Base-by-base conservation (phyloP, 495 filamentous ascomycete species). In the Lindgomyces ingoldianus region DNA sequence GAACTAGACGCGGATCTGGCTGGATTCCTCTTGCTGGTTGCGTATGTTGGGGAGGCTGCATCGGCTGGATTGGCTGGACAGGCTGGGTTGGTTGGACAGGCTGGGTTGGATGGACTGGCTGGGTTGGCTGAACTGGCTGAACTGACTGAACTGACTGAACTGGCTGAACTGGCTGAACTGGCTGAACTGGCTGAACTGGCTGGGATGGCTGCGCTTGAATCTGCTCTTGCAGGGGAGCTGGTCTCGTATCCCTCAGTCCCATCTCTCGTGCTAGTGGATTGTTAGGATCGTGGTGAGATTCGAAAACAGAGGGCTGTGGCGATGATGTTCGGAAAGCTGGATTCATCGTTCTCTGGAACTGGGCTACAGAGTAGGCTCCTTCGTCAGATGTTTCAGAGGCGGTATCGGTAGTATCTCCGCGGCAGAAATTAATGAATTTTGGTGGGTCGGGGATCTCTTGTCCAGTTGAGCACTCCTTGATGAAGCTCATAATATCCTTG, bases 361-460 rank as follows among this genome's bases (percentile, higher is more conserved):
- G 91, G 14, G 95, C 95, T 19, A 97, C 91, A 0, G 90, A 94
- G 64, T 94, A 98, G 57, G 81, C 87, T 1, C 93, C 91, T 47
- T 89, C 86, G 19, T 96, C 92, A 0, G 90, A 93, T 24, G 83
- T 79, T 55, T 95, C 91, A 0, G 93, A 96, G 69, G 83, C 84
- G 25, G 83, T 83, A 64, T 97, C 94, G 44, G 88, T 73, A 71
- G 88, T 74, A 71, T 98, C 94, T 4, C 95, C 94, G 19, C 94
- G 89, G 74, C 90, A 93, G 77, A 96, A 99, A 79, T 99, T 96
- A 82, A 99, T 96, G 74, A 96, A 99, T 76, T 91, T 96, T 39
- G 95, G 95, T 25, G 95, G 85, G 74, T 96, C 95, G 18, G 95
- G 95, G 48, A 99, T 99, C 70, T 98, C 94, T 74, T 97, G 90